phyloP scores from a whole-genome alignment of 2,329 filamentous ascomycete species.

The Aspergillus unguis region DNA sequence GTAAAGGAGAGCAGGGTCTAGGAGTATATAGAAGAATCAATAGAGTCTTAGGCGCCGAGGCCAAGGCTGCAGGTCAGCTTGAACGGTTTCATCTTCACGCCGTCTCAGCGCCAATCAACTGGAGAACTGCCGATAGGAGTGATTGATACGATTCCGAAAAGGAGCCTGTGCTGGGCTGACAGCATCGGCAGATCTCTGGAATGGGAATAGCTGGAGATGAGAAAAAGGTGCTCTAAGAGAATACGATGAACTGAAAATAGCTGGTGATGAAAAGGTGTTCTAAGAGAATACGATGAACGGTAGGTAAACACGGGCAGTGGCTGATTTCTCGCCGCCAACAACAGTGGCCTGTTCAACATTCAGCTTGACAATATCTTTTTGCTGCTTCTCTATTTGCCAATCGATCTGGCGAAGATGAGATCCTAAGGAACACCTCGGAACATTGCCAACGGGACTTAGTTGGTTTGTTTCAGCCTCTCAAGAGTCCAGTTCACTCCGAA shows the following conservation, averaged over 20 bases:
- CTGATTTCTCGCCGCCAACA: no score
- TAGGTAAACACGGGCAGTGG: no score
- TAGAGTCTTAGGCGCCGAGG: not conserved
- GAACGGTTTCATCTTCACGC: slow-evolving; percentile 13
- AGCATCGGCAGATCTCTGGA: not conserved
- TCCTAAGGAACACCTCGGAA: not conserved
- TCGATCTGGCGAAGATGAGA: not conserved
- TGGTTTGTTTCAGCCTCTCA: slow-evolving; percentile 5
- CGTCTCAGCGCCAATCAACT: slow-evolving; percentile 6
- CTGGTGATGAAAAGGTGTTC: not conserved
- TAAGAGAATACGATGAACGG: no score
- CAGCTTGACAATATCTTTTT: not conserved
- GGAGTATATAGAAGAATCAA: not conserved
- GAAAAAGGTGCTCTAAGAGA: not conserved
- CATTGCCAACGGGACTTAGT: slow-evolving; percentile 2
- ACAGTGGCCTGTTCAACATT: no score
- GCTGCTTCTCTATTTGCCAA: slow-evolving; percentile 6
- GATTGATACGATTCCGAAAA: no score
- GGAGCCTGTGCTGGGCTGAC: not conserved
- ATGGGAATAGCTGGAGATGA: no score
- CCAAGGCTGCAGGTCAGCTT: not conserved
- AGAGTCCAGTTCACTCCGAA: not conserved
- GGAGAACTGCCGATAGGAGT: slow-evolving; percentile 6
- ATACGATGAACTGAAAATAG: not conserved
- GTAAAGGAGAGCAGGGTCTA: not conserved